Evolutionary conservation across 768 basidiomycete genomes (phyloP).

Genomic region (Lanmaoa pseudosensibilis): DNA sequence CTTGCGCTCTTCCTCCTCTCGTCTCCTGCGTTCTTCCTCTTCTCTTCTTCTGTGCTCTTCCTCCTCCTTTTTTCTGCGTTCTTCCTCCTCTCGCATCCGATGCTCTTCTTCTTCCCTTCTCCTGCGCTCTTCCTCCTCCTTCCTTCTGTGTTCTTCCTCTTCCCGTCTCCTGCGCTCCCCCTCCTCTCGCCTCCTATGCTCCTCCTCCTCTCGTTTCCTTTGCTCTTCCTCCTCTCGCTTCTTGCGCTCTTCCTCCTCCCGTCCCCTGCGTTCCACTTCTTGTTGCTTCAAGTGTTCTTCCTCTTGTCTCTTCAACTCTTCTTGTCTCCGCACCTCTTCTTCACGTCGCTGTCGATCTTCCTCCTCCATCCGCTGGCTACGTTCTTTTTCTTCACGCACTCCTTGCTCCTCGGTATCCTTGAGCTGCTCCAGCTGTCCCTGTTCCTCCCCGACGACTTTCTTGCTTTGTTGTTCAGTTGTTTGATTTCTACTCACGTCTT

Average conservation of each 20-base stretch:
- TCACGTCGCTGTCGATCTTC: neutral
- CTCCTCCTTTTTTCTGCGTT: constrained; percentile 28
- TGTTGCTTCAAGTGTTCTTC: constrained; percentile 30
- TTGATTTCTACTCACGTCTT: neutral
- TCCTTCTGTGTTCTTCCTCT: constrained; percentile 14
- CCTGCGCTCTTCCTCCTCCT: constrained; percentile 21
- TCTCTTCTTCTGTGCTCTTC: constrained; percentile 9
- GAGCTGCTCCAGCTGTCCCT: neutral
- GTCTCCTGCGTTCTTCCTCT: constrained; percentile 6
- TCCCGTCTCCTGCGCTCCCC: constrained; percentile 47
- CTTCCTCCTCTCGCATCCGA: constrained; percentile 9
- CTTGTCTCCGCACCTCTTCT: constrained; percentile 2
- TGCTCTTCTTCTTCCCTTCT: constrained; percentile 28
- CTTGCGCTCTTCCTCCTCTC: constrained; percentile 27
- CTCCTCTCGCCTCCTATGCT: constrained; percentile 26
- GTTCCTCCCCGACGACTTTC: constrained; percentile 19
- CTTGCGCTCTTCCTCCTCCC: constrained; percentile 15
- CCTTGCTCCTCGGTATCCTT: neutral
- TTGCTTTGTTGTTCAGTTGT: constrained; percentile 18
- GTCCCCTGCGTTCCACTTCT: constrained; percentile 22
- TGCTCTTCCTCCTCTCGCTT: constrained; percentile 10
- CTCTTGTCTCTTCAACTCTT: neutral
- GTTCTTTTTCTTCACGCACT: neutral
- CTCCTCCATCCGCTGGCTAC: neutral
- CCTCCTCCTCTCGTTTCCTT: neutral